Base-by-base conservation (phyloP, 2,329 filamentous ascomycete genomes). In the Colletotrichum sp. region DNA sequence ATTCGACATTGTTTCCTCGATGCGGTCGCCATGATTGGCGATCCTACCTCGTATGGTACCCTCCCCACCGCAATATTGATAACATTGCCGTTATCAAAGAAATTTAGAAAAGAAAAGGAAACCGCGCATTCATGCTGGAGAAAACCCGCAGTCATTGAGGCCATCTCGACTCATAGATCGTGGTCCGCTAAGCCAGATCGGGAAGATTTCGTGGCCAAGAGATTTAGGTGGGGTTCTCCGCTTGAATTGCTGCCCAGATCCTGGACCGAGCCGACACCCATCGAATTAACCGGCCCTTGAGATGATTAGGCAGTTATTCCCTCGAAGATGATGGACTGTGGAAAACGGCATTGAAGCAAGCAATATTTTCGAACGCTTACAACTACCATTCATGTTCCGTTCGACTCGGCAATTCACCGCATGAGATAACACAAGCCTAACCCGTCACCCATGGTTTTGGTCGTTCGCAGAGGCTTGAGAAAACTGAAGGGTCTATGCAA, bases 181-280 rank as follows among this genome's bases (percentile, higher is more conserved):
- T 4, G 6, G 12, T 3, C 1, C 71, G 6, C 52, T 63, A 63
- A 55, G 9, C 64, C 64, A 32, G 12, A 52, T 55, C 55, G 55
- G 71, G 64, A 8, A 60, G 36, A 32, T 63, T 72, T 72, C 16
- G 7, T 63, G 71, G 64, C 71, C 71, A 72, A 72, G 71, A 62
- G 36, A n/a, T 72, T 63, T 21, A 0, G 16, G 24, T 39, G 44
- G 69, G 55, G 36, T 52, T 63, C 57, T 13, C 68, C 68, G 49
- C 55, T 57, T 60, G 68, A 39, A 34, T 10, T 60, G 30, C n/a
- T 21, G 12, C 44, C 6, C n/a, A 52, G 10, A 52, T 52, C 44
- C 44, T n/a, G 44, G 44, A 39, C 36, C 16, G 16, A 18, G 36
- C 9, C 36, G 16, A 39, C 36, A 39, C 16, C 36, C 16, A 8